Conservation (phyloP, 768 basidiomycete species). For the Phaeotremella skinneri region DNA sequence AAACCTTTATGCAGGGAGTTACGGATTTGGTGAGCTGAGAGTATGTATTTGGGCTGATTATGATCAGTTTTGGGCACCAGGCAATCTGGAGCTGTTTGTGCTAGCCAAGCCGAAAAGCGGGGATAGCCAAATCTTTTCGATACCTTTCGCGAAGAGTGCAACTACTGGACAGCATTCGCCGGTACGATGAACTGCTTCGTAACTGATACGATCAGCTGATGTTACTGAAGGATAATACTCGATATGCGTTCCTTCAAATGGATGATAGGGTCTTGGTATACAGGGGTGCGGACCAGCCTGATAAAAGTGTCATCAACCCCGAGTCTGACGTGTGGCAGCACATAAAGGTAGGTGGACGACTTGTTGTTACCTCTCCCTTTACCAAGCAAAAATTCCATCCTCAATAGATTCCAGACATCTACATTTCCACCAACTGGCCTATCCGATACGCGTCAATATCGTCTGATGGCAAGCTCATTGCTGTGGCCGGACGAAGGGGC, state of each 20-base stretch:
- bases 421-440: constrained; percentile 88
- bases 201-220: constrained; percentile 3
- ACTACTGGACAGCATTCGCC: constrained; percentile 88
- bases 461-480: constrained; percentile 83
- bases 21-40: constrained; percentile 62
- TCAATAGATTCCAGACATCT: constrained; percentile 84
- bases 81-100: constrained; percentile 82
- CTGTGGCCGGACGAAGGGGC: constrained; percentile 85
- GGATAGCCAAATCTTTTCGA: constrained; percentile 68
- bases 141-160: constrained; percentile 94
- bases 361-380: constrained; percentile 8
- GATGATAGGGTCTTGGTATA: constrained; percentile 92
- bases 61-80: constrained; percentile 83
- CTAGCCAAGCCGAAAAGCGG: constrained; percentile 60
- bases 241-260: constrained; percentile 92
- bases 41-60: background rate
- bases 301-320: constrained; percentile 96
- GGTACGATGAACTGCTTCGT: constrained; percentile 56
- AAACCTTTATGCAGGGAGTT: constrained; percentile 81
- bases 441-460: constrained; percentile 88
- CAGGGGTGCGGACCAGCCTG: constrained; percentile 93
- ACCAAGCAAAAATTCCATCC: constrained; percentile 12
- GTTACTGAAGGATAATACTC: constrained; percentile 77
- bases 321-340: constrained; percentile 98
- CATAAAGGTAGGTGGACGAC: constrained; percentile 64